A percentile compares a stretch with the other conserved stretches of the same genome.
phyloP scores from a whole-genome alignment of 306 rosid species.

The Fragaria iinumae region DNA sequence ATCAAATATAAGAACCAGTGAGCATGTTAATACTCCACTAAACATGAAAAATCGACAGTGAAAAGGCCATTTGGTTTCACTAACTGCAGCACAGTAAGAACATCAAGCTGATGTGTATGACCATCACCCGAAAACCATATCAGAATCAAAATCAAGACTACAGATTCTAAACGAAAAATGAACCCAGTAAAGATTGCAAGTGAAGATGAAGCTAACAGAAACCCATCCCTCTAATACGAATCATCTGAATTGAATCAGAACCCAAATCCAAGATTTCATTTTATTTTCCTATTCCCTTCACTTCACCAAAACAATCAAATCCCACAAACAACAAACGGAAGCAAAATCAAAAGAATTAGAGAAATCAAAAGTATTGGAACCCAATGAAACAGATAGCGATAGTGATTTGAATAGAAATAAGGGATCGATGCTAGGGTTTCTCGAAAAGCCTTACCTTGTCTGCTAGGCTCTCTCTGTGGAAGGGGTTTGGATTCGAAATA shows the following conservation, averaged over 20 bases:
- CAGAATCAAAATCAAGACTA: neutral
- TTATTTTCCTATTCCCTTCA: neutral
- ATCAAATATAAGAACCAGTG: neutral
- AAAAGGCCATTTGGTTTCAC: too few species aligned
- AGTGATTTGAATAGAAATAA: neutral
- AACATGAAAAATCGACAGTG: neutral
- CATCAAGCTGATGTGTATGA: neutral
- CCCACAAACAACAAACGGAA: neutral
- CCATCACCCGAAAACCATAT: neutral
- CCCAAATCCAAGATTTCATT: slow-evolving; percentile 12
- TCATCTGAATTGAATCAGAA: neutral
- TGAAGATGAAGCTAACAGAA: neutral
- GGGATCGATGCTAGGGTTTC: neutral
- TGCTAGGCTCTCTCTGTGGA: too few species aligned
- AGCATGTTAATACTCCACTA: neutral
- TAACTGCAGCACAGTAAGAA: neutral
- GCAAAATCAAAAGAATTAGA: neutral
- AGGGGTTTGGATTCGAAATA: neutral
- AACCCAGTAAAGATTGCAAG: neutral
- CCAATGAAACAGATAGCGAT: neutral
- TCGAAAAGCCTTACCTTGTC: too few species aligned
- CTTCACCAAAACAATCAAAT: neutral
- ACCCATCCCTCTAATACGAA: neutral
- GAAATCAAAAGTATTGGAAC: neutral
- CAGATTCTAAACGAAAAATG: neutral